phyloP scores from a whole-genome alignment of 2,329 filamentous ascomycete species.

The Beauveria rudraprayagi region DNA sequence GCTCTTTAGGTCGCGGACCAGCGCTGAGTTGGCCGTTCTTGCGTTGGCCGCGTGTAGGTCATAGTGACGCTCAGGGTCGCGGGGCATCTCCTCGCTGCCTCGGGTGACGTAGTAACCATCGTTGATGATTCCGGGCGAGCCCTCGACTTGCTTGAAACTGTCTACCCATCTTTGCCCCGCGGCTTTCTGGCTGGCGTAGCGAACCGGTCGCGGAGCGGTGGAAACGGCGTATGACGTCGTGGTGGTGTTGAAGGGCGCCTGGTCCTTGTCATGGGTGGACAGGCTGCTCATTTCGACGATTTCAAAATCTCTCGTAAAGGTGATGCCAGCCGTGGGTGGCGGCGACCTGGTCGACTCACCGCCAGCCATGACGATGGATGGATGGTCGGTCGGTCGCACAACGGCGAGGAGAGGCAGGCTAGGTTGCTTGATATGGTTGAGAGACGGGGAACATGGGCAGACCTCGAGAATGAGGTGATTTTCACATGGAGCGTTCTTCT shows the following conservation, averaged over 20 bases:
- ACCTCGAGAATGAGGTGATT: background rate
- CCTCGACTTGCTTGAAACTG: conserved; percentile 8
- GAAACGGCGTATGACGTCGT: conserved; percentile 7
- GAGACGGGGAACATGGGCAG: background rate
- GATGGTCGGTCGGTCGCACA: background rate
- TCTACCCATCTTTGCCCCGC: conserved; percentile 8
- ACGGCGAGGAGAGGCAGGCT: background rate
- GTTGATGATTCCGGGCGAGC: conserved; percentile 1
- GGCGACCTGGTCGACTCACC: conserved; percentile 2
- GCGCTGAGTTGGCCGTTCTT: conserved; percentile 7
- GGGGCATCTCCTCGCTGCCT: conserved; percentile 4
- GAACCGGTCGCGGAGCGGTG: conserved; percentile 5
- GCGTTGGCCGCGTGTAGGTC: conserved; percentile 8
- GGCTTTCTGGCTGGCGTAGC: conserved; percentile 8
- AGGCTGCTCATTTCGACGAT: conserved; percentile 10
- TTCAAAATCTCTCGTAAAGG: conserved; percentile 10
- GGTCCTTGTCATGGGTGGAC: conserved; percentile 5
- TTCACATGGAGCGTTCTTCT: background rate
- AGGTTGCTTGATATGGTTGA: background rate
- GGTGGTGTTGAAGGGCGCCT: background rate
- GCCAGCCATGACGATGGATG: conserved; percentile 1
- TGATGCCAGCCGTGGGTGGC: conserved; percentile 9
- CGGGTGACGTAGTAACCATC: conserved; percentile 9
- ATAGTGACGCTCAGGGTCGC: conserved; percentile 3
- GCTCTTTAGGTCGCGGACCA: conserved; percentile 9